These are phyloP conservation scores for Rosa multiflora DNA, from an alignment of 306 rosid species.

Conservation along the genomic window DNA sequence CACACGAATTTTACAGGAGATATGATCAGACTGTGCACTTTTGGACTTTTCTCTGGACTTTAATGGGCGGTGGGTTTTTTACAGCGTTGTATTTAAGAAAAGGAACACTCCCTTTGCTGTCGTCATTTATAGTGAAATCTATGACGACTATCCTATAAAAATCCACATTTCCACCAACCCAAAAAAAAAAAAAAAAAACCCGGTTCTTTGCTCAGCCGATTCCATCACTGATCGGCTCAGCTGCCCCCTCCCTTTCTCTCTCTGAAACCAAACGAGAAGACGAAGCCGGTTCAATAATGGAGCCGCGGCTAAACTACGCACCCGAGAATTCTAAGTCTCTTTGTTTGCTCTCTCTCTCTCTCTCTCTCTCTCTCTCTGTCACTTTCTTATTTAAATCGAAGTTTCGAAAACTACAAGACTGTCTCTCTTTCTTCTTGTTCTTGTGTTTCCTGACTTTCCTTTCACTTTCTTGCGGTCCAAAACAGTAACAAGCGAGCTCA, in stretches of 20 bases:
- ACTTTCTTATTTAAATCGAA: not conserved
- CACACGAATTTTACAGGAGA: no score
- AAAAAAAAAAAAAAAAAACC: not conserved
- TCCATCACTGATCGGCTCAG: not conserved
- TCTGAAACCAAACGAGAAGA: not conserved
- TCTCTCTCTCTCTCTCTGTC: not conserved
- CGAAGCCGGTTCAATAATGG: conserved; percentile 1
- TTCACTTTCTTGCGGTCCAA: not conserved
- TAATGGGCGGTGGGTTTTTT: no score
- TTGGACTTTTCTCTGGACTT: no score
- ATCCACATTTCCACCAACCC: not conserved
- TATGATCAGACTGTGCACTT: no score
- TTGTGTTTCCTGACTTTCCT: not conserved
- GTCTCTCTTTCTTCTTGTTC: not conserved
- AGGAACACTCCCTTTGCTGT: not conserved
- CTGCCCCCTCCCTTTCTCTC: not conserved
- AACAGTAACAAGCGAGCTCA: conserved; percentile 1
- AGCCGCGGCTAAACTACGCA: not conserved
- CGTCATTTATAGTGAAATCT: not conserved
- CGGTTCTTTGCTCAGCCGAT: not conserved
- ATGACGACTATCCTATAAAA: not conserved
- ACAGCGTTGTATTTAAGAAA: not conserved
- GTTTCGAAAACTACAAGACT: conserved; percentile 8
- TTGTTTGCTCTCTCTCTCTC: not conserved
- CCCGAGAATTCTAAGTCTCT: not conserved